These are phyloP conservation scores for Alternaria burnsii DNA, from an alignment of 2,329 filamentous ascomycete species.

Conservation along the genomic window DNA sequence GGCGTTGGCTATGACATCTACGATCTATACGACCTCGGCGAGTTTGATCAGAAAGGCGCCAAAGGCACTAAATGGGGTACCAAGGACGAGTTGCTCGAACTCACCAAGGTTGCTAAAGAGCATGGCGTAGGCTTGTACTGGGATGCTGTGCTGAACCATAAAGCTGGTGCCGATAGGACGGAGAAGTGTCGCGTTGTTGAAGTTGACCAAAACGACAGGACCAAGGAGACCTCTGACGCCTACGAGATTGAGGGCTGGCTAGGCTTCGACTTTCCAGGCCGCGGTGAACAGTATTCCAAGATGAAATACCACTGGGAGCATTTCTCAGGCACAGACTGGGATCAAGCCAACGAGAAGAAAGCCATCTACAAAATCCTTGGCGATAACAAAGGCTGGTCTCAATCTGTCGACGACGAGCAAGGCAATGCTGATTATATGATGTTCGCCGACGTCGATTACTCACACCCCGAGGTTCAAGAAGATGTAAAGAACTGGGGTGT, in stretches of 20 bases:
- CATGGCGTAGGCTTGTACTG: conserved; percentile 68
- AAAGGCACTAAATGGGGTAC: conserved; percentile 73
- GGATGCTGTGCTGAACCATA: conserved; percentile 78
- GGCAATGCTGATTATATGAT: conserved; percentile 76
- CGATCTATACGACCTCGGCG: conserved; percentile 74
- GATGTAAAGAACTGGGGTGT: conserved; percentile 72
- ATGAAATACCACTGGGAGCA: conserved; percentile 73
- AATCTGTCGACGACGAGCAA: conserved; percentile 68
- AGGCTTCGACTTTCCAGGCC: conserved; percentile 70
- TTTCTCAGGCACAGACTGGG: conserved; percentile 74
- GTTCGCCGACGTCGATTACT: conserved; percentile 75
- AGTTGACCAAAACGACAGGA: conserved; percentile 68
- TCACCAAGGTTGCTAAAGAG: conserved; percentile 62
- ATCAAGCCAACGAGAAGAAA: conserved; percentile 64
- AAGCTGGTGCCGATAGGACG: conserved; percentile 71
- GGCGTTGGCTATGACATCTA: conserved; percentile 72
- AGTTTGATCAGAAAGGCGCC: conserved; percentile 75
- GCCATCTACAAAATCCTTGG: conserved; percentile 73
- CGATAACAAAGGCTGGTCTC: conserved; percentile 70
- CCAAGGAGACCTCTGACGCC: conserved; percentile 61
- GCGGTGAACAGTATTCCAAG: conserved; percentile 66
- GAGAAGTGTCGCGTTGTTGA: conserved; percentile 70
- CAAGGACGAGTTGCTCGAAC: conserved; percentile 65
- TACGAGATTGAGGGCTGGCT: conserved; percentile 74
- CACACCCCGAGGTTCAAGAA: conserved; percentile 64